Evolutionary conservation across 768 basidiomycete genomes (phyloP).

Genomic region (Heimioporus sp.): DNA sequence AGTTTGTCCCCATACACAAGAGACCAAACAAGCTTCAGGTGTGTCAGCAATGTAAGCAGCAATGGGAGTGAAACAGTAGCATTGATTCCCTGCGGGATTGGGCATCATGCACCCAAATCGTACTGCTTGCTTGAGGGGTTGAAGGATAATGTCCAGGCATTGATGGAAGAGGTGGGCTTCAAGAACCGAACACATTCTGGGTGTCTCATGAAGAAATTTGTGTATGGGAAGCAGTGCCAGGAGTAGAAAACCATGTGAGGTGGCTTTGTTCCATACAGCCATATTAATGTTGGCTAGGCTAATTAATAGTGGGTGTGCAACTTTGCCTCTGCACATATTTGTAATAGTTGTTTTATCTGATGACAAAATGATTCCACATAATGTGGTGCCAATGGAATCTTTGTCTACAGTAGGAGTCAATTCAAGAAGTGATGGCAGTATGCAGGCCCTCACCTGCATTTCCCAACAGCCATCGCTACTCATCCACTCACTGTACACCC

Average conservation of each 20-base stretch:
- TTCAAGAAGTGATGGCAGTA: too few relatives aligned
- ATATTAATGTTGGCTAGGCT: conserved; percentile 14
- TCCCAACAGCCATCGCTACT: conserved; percentile 3
- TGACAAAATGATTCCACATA: conserved; percentile 3
- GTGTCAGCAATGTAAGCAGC: too few relatives aligned
- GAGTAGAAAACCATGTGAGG: neutral
- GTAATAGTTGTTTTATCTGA: conserved; percentile 8
- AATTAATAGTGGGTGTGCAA: conserved; percentile 10
- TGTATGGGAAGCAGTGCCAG: neutral
- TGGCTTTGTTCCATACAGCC: neutral
- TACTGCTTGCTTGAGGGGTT: neutral
- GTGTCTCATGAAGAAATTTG: neutral
- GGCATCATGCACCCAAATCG: too few relatives aligned
- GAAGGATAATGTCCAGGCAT: neutral
- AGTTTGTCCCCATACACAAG: too few relatives aligned
- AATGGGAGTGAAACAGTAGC: too few relatives aligned
- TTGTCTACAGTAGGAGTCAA: neutral
- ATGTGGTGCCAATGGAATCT: conserved; percentile 1
- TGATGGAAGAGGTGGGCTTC: neutral
- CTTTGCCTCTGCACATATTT: conserved; percentile 13
- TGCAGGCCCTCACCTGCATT: neutral
- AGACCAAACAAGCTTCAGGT: too few relatives aligned
- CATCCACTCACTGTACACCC: conserved; percentile 23
- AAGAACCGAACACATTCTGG: neutral
- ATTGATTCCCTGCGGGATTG: too few relatives aligned